Conservation (phyloP, 1,139 yeast species). For the Kurtzmaniella quercitrusa region DNA sequence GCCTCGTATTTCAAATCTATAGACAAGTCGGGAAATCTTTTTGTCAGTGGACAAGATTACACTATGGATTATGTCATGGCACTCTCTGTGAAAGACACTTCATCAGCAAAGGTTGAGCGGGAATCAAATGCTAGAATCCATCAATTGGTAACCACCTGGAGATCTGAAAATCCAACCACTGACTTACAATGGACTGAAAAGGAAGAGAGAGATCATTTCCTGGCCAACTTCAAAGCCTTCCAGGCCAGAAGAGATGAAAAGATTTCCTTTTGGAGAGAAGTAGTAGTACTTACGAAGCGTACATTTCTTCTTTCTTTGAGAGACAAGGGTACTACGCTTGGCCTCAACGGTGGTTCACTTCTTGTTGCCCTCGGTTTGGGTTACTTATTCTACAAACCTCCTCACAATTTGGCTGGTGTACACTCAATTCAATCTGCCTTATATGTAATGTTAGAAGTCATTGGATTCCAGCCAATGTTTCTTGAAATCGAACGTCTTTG, state of each 20-base stretch:
- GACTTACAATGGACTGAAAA: conserved; percentile 4
- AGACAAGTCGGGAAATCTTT: conserved; percentile 4
- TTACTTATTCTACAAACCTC: conserved; percentile 73
- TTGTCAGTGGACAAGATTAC: neutral
- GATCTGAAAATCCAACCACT: conserved; percentile 7
- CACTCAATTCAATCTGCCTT: conserved; percentile 61
- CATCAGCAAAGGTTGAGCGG: conserved; percentile 35
- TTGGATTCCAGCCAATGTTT: conserved; percentile 64
- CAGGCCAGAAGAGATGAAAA: conserved; percentile 22
- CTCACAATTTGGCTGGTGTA: conserved; percentile 59
- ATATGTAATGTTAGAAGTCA: conserved; percentile 61
- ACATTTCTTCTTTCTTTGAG: conserved; percentile 52
- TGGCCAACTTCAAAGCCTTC: conserved; percentile 22
- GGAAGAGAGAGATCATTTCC: conserved; percentile 15
- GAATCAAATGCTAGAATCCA: conserved; percentile 42
- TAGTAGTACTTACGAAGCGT: conserved; percentile 52
- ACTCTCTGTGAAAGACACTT: conserved; percentile 63
- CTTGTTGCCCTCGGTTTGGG: conserved; percentile 63
- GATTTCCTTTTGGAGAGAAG: conserved; percentile 38
- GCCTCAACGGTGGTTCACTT: conserved; percentile 52
- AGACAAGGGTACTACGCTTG: conserved; percentile 54
- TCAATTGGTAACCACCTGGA: conserved; percentile 50
- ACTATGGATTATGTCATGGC: conserved; percentile 63
- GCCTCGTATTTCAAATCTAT: conserved; percentile 45
- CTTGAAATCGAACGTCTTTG: conserved; percentile 75